Base-by-base conservation (phyloP, 331 rosid genomes). In the Stylosanthes scabra region DNA sequence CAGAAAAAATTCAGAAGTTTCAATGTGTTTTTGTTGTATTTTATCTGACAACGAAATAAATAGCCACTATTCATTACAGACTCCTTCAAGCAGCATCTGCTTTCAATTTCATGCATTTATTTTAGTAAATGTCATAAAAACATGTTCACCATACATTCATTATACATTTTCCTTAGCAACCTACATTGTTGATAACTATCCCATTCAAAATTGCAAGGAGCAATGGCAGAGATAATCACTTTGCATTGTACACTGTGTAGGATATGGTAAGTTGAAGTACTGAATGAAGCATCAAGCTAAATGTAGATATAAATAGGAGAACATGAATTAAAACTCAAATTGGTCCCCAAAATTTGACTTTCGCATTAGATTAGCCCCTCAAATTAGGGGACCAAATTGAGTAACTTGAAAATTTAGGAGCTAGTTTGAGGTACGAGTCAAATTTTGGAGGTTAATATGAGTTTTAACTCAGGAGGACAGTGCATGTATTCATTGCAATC, bases 221-320 rank as follows among this genome's bases (percentile, higher is more conserved):
- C 39, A 34, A 34, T 34, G 39, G 4, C 39, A 34, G 39, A 6
- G 39, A 34, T 34, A 34, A 4, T 34, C 39, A 34, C 39, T 34
- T 34, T 34, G 39, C 39, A 20, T 20, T 20, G 25, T 20, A 20
- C 25, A 20, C 25, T 20, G 25, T 20, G 25, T 20, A 20, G 25
- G 25, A 20, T 20, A 20, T 20, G 84, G 91, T 62, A 85, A 66
- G 87, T 84, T 87, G 52, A 20, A 71, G 61, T 84, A 82, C 69
- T 88, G 84, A 80, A 83, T 15, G 74, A 78, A 76, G 83, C 60
- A 83, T 4, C 6, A 34, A 6, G 6, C 4, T 34, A 34, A 31
- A 34, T 34, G 39, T 34, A 34, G 39, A 34, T 34, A 34, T 34
- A 34, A 34, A 34, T 34, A 34, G 39, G 39, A 34, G 39, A 34